phyloP scores from a whole-genome alignment of 352 stramenopile genomes.

The Globisporangium canariense region DNA sequence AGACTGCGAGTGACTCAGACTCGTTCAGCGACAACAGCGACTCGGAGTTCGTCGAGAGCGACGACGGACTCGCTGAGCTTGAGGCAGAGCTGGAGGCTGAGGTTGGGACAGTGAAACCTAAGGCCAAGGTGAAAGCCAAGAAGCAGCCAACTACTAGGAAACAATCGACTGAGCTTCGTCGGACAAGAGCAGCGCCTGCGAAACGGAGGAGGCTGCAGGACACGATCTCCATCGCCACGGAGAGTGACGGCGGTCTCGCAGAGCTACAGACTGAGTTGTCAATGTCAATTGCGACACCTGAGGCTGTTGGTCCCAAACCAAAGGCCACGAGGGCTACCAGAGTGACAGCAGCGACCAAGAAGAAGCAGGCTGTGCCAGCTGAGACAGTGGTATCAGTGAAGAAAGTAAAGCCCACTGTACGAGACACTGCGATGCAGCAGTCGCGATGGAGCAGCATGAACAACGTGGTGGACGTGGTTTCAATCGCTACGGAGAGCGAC shows the following conservation, averaged over 20 bases:
- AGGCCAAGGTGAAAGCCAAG: not conserved
- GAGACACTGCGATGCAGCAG: not conserved
- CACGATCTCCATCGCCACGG: slow-evolving; percentile 6
- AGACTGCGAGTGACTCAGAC: not conserved
- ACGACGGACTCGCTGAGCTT: slow-evolving; percentile 19
- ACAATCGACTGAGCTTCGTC: not conserved
- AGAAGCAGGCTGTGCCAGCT: not conserved
- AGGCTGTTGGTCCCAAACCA: slow-evolving; percentile 4
- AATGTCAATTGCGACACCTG: not conserved
- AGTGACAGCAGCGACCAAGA: not conserved
- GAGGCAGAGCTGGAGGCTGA: slow-evolving; percentile 19
- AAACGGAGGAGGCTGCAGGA: slow-evolving; percentile 1
- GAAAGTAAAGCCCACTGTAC: not conserved
- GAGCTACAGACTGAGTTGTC: slow-evolving; percentile 15
- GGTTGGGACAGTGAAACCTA: slow-evolving; percentile 6
- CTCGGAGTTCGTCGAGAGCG: slow-evolving; percentile 11
- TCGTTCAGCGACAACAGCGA: not conserved
- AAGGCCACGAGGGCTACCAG: not conserved
- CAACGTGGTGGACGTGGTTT: slow-evolving; percentile 15
- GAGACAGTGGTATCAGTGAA: not conserved
- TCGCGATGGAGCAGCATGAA: not conserved
- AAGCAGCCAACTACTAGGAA: not conserved
- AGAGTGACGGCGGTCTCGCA: slow-evolving; percentile 13
- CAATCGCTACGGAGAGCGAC: slow-evolving; percentile 27
- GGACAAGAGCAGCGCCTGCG: not conserved